Conservation (phyloP, 805 yeast genomes). For the Barnettozyma populi region DNA sequence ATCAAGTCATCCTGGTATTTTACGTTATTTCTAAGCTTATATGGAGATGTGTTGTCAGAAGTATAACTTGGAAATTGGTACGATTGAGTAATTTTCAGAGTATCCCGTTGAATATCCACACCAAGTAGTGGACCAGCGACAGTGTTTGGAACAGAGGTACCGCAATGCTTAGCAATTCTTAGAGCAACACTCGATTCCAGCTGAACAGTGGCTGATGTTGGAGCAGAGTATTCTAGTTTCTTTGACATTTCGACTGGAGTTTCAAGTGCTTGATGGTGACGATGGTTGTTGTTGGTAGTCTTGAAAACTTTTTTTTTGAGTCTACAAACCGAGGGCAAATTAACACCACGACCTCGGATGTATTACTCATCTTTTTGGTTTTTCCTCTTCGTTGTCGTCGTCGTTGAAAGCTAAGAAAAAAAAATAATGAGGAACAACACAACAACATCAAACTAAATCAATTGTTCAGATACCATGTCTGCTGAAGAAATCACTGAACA, state of each 20-base stretch:
- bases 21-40: constrained; percentile 53
- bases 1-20: constrained; percentile 66
- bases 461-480: background rate
- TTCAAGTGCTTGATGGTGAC: background rate
- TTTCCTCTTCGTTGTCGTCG: background rate
- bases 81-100: constrained; percentile 47
- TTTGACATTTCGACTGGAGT: background rate
- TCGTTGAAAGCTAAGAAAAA: background rate
- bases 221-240: constrained; percentile 14
- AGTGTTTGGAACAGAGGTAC: constrained; percentile 55
- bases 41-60: constrained; percentile 55
- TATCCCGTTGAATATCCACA: constrained; percentile 49
- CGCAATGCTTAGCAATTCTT: constrained; percentile 61
- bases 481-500: constrained; percentile 59
- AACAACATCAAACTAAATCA: background rate
- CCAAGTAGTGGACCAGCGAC: constrained; percentile 73
- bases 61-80: constrained; percentile 58
- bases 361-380: background rate
- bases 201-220: constrained; percentile 19
- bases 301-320: background rate
- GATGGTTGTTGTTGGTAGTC: background rate
- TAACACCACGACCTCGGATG: background rate
- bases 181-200: constrained; percentile 36
- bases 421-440: background rate
- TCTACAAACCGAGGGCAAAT: background rate